These are phyloP conservation scores for Euphorbia corollata DNA, from an alignment of 441 rosid genomes.

Conservation along the genomic window DNA sequence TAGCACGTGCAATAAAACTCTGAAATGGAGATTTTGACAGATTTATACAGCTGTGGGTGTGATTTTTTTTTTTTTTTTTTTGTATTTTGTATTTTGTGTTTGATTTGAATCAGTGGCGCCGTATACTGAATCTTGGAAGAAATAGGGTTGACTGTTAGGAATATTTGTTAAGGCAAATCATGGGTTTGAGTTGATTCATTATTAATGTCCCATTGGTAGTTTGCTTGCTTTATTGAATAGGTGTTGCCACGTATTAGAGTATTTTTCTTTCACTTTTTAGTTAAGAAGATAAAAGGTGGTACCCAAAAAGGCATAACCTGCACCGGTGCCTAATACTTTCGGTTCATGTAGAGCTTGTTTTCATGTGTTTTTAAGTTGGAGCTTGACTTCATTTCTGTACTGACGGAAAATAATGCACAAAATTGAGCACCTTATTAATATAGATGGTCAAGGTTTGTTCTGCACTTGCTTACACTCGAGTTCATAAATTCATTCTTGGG, in stretches of 20 bases:
- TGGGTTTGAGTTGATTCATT: neutral
- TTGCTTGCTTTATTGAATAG: neutral
- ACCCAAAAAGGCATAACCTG: too few species aligned
- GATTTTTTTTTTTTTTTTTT: neutral
- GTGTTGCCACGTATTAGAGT: neutral
- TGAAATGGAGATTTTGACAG: neutral
- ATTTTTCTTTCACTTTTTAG: neutral
- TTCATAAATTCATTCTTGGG: neutral
- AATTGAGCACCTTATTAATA: neutral
- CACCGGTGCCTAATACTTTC: too few species aligned
- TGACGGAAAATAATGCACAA: neutral
- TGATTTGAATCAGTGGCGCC: neutral
- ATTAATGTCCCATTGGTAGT: neutral
- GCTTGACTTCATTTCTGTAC: neutral
- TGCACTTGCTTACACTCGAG: neutral
- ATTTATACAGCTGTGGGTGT: neutral
- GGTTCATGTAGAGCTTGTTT: too few species aligned
- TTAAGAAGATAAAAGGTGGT: too few species aligned
- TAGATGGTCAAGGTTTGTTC: neutral
- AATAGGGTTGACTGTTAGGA: neutral
- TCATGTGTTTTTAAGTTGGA: too few species aligned
- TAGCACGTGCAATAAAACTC: conserved; percentile 1
- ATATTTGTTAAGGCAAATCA: neutral
- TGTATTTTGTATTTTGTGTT: neutral
- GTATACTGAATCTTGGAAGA: neutral